Evolutionary conservation across 352 stramenopile species (phyloP).

Genomic region (Phytophthora kernoviae): DNA sequence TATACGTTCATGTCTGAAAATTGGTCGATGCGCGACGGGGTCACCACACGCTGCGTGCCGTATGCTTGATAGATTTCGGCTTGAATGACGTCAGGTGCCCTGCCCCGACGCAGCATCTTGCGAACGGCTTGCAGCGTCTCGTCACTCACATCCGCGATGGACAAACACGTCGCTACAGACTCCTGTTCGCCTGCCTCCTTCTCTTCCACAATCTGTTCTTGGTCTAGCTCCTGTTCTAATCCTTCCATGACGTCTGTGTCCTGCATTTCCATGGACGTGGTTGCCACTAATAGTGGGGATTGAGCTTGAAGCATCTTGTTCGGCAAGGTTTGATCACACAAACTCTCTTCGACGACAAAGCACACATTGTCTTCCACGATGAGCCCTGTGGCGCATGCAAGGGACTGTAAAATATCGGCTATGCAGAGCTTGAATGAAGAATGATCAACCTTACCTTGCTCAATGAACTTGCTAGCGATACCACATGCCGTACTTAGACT

Average conservation of each 20-base stretch:
- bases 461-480: slow-evolving; percentile 18
- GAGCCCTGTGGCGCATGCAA: slow-evolving; percentile 17
- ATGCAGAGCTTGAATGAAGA: neutral
- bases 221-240: neutral
- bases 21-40: slow-evolving; percentile 36
- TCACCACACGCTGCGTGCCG: slow-evolving; percentile 52
- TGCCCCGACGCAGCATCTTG: slow-evolving; percentile 41
- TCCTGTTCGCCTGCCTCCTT: neutral
- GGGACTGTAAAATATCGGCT: neutral
- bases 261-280: neutral
- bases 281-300: slow-evolving; percentile 18
- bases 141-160: slow-evolving; percentile 58
- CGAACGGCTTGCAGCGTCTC: slow-evolving; percentile 57
- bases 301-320: slow-evolving; percentile 17
- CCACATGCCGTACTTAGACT: slow-evolving; percentile 13
- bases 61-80: slow-evolving; percentile 39
- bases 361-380: slow-evolving; percentile 17
- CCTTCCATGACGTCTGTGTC: neutral
- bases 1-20: slow-evolving; percentile 50
- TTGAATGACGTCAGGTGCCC: slow-evolving; percentile 38
- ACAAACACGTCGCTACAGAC: slow-evolving; percentile 33
- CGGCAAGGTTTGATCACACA: slow-evolving; percentile 12
- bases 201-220: neutral
- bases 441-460: slow-evolving; percentile 28
- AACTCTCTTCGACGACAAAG: slow-evolving; percentile 51